Evolutionary conservation across 495 filamentous ascomycete species (phyloP).

Genomic region (Cercophora sp.): DNA sequence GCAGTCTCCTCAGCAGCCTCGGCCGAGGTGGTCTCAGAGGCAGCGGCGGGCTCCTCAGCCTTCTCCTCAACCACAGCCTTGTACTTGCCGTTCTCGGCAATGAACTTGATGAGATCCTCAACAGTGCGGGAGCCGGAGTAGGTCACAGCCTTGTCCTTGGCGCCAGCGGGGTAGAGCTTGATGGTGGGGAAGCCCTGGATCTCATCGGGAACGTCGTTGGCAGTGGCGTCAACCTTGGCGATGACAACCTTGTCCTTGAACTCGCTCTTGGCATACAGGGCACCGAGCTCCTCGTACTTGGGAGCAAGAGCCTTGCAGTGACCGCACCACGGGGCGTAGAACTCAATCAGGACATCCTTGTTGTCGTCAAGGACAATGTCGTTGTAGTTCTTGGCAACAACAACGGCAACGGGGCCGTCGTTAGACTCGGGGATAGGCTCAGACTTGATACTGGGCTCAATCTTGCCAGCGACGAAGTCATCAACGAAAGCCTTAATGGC

Average conservation of each 20-base stretch:
- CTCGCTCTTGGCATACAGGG: slow-evolving; percentile 69
- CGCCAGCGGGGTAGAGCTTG: slow-evolving; percentile 92
- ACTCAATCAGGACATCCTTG: slow-evolving; percentile 97
- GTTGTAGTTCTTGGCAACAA: slow-evolving; percentile 93
- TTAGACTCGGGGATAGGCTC: slow-evolving; percentile 95
- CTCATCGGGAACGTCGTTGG: slow-evolving; percentile 94
- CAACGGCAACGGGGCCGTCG: slow-evolving; percentile 80
- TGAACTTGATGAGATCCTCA: slow-evolving; percentile 90
- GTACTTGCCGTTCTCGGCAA: slow-evolving; percentile 92
- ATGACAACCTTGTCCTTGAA: slow-evolving; percentile 80
- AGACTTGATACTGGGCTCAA: slow-evolving; percentile 95
- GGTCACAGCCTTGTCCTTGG: slow-evolving; percentile 77
- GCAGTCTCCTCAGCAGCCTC: slow-evolving; percentile 41
- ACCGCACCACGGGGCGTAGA: slow-evolving; percentile 98
- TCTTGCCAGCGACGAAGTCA: slow-evolving; percentile 80
- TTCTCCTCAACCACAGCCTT: slow-evolving; percentile 58
- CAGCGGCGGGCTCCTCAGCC: slow-evolving; percentile 53
- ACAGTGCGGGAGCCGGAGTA: slow-evolving; percentile 87
- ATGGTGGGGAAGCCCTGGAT: slow-evolving; percentile 99
- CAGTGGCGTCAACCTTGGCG: slow-evolving; percentile 96
- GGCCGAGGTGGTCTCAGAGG: slow-evolving; percentile 39
- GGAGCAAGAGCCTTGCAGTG: slow-evolving; percentile 96
- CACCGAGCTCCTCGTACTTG: slow-evolving; percentile 87
- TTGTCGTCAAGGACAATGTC: slow-evolving; percentile 86
- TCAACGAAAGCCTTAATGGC: slow-evolving; percentile 80